Base-by-base conservation (phyloP, 2,329 filamentous ascomycete species). In the Alternaria solani region DNA sequence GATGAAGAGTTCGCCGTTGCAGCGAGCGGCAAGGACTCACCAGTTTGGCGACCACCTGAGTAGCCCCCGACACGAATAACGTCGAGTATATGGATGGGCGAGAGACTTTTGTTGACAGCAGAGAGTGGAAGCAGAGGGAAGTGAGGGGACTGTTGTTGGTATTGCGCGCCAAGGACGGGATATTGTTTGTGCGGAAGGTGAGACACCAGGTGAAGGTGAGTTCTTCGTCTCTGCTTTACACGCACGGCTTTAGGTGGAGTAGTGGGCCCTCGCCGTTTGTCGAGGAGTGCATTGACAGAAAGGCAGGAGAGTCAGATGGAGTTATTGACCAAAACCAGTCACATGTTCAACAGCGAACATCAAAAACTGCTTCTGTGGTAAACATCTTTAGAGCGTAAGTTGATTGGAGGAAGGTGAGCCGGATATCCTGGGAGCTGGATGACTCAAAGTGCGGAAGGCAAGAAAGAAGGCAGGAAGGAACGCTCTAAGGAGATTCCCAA, bases 61-160 rank as follows among this genome's bases (percentile, higher is more conserved):
- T 11, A 48, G 7, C 44, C 0, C 36, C 28, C 18, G 4, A 48
- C n/a, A 3, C 14, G 28, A 11, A 23, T 5, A 34, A 1, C 34
- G 20, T 3, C 18, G 4, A 48, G 3, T 34, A 4, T 9, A 2
- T 23, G 20, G n/a, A 16, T 18, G 12, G 11, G 30, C 14, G 7
- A 1, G 18, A 34, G 28, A 7, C 16, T 7, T 12, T 34, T n/a
- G 44, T 8, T 4, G 44, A 32, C 8, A 23, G 44, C 7, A 12
- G 1, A 16, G 30, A 2, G 1, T 34, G 0, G 9, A 18, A 47
- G 3, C 11, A 47, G 3, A 16, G 5, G 0, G 18, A 14, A 47
- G 2, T 11, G 32, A 0, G 9, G 5, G 2, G 44, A 16, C 5
- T 34, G 44, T 28, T 34, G n/a, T 23, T 9, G 7, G 18, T 2